Percentiles rank a stretch among this genome's conserved stretches.
Evolutionary conservation across 306 rosid species (phyloP).

Genomic region (Glycine soja): DNA sequence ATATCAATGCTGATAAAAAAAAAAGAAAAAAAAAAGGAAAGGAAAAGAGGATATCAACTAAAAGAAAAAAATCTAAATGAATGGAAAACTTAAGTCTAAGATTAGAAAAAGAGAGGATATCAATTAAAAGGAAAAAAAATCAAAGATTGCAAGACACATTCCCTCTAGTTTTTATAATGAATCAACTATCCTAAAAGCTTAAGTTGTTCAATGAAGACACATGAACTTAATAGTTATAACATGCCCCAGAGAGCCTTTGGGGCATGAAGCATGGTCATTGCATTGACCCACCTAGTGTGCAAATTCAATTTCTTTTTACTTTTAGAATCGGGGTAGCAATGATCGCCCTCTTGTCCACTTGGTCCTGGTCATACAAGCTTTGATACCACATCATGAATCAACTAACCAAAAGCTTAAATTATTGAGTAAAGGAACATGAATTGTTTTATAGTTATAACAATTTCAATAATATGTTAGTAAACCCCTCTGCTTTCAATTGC

Average conservation of each 20-base stretch:
- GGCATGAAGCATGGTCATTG: background rate
- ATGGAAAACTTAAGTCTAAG: background rate
- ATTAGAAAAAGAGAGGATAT: background rate
- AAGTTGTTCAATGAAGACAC: background rate
- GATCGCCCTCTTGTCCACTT: background rate
- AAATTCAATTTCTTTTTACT: background rate
- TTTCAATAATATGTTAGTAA: conserved; percentile 1
- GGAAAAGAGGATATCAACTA: background rate
- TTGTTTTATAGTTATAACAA: background rate
- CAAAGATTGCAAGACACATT: background rate
- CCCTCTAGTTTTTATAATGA: background rate
- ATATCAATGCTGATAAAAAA: background rate
- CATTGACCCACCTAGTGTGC: background rate
- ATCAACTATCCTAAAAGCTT: background rate
- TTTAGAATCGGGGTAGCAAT: background rate
- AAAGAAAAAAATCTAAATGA: background rate
- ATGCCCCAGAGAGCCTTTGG: background rate
- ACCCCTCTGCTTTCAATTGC: background rate
- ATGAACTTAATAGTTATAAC: background rate
- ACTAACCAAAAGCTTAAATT: conserved; percentile 16
- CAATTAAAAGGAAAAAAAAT: background rate
- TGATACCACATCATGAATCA: background rate
- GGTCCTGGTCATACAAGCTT: background rate
- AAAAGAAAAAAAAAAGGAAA: background rate
- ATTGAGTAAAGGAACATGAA: conserved; percentile 1